These are phyloP conservation scores for Aspergillus affinis DNA, from an alignment of 495 filamentous ascomycete species.

Conservation along the genomic window DNA sequence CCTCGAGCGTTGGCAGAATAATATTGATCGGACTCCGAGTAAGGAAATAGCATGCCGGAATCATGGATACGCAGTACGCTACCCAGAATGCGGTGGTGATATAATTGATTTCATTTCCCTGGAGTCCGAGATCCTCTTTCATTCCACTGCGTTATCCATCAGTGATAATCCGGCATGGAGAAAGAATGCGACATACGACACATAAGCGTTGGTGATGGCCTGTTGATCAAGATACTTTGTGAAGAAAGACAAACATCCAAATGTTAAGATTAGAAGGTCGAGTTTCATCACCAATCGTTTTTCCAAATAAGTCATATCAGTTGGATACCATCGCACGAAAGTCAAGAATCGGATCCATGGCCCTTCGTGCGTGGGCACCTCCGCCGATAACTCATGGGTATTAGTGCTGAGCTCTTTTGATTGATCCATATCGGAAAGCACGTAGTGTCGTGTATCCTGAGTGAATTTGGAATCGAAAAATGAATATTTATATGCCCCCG, in stretches of 20 bases:
- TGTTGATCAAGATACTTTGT: slow-evolving; percentile 38
- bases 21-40: slow-evolving; percentile 22
- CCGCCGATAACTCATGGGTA: not conserved
- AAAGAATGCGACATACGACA: slow-evolving; percentile 23
- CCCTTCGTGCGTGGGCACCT: slow-evolving; percentile 1
- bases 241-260: slow-evolving; percentile 31
- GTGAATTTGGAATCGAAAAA: too few relatives aligned
- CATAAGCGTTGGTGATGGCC: slow-evolving; percentile 36
- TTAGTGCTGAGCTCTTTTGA: not conserved
- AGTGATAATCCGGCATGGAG: not conserved
- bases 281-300: slow-evolving; percentile 25
- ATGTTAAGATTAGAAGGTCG: slow-evolving; percentile 17
- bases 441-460: too few relatives aligned
- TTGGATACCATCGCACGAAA: slow-evolving; percentile 29
- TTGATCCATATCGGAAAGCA: not conserved
- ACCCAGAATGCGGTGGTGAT: slow-evolving; percentile 36
- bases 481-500: too few relatives aligned
- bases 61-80: slow-evolving; percentile 30
- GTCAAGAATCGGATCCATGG: slow-evolving; percentile 30
- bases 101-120: slow-evolving; percentile 27
- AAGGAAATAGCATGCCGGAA: slow-evolving; percentile 22
- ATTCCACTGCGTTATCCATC: slow-evolving; percentile 6
- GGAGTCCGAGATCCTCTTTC: slow-evolving; percentile 21
- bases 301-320: slow-evolving; percentile 26
- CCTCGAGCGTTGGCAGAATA: slow-evolving; percentile 15